A percentile compares a stretch with the other conserved stretches of the same genome.
These are phyloP conservation scores for Vararia minispora DNA, from an alignment of 768 basidiomycete genomes.

Conservation along the genomic window DNA sequence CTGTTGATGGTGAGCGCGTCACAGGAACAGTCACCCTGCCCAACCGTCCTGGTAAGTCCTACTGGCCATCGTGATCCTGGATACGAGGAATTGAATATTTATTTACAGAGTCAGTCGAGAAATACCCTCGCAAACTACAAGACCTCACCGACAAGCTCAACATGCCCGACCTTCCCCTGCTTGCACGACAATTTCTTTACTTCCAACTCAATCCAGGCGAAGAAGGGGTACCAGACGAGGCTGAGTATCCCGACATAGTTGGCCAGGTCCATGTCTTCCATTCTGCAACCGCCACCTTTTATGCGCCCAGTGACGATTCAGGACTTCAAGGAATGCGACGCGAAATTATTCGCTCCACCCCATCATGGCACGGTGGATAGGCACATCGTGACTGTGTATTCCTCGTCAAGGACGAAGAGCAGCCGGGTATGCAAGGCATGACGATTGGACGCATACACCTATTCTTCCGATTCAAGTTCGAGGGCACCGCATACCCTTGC, in stretches of 20 bases:
- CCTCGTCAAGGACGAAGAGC: constrained; percentile 6
- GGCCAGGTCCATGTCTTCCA: constrained; percentile 12
- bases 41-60: background rate
- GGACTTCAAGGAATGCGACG: constrained; percentile 19
- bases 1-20: no score
- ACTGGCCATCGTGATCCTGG: background rate
- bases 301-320: constrained; percentile 19
- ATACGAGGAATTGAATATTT: no score
- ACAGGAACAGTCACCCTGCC: background rate
- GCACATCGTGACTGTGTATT: constrained; percentile 17
- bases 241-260: constrained; percentile 1
- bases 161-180: background rate
- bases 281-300: constrained; percentile 17
- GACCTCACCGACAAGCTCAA: constrained; percentile 1
- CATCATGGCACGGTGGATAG: constrained; percentile 14
- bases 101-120: constrained; percentile 2
- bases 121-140: background rate
- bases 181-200: constrained; percentile 9
- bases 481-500: constrained; percentile 11
- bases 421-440: constrained; percentile 13
- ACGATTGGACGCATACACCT: constrained; percentile 11
- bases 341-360: constrained; percentile 16
- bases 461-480: constrained; percentile 18
- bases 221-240: background rate
- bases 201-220: constrained; percentile 6